Percentiles rank a stretch among this genome's conserved stretches.
phyloP scores from a whole-genome alignment of 2,329 filamentous ascomycete genomes.

The Annulohypoxylon truncatum region DNA sequence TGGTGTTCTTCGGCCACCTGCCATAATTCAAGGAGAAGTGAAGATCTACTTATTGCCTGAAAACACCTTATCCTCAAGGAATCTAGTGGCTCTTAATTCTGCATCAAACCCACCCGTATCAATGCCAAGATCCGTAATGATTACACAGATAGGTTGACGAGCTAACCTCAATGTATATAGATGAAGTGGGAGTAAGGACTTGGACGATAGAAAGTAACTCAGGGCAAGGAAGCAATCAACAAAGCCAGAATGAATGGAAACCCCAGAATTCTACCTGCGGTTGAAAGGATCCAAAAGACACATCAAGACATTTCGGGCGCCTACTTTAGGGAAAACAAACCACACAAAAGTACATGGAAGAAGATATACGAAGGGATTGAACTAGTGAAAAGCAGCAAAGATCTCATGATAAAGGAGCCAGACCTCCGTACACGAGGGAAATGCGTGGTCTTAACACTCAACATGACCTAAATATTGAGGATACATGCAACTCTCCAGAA shows the following conservation, averaged over 20 bases:
- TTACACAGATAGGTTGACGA: not conserved
- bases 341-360: slow-evolving; percentile 6
- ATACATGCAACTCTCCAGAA: not conserved
- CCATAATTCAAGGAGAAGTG: too few species aligned
- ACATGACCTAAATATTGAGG: not conserved
- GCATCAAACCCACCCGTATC: not conserved
- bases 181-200: not conserved
- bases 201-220: not conserved
- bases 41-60: too few species aligned
- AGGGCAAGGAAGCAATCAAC: not conserved
- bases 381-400: slow-evolving; percentile 8
- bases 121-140: not conserved
- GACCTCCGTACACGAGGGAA: not conserved
- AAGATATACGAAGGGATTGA: slow-evolving; percentile 5
- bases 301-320: slow-evolving; percentile 20
- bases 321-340: not conserved
- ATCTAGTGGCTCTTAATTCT: too few species aligned
- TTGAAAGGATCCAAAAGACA: not conserved
- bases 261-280: not conserved
- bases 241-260: slow-evolving; percentile 3
- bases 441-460: slow-evolving; percentile 4
- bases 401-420: slow-evolving; percentile 21
- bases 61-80: too few species aligned
- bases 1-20: too few species aligned
- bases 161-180: not conserved